Percentiles rank a stretch among this genome's conserved stretches.
phyloP scores from a whole-genome alignment of 306 rosid genomes.

The Datisca glomerata region DNA sequence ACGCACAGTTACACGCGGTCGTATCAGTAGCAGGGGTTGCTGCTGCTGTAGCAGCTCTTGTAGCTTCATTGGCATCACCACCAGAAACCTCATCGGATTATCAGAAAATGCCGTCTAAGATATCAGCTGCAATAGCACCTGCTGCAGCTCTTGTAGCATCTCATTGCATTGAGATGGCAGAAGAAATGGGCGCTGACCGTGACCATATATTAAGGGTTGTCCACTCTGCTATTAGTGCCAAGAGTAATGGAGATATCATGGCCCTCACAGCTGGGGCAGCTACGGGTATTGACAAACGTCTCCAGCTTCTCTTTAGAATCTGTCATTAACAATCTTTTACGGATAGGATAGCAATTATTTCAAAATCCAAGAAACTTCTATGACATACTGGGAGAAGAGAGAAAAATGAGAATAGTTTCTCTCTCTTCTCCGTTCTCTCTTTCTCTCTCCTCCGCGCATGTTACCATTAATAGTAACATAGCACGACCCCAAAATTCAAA shows the following conservation, averaged over 20 bases:
- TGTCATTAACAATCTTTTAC: too few species aligned
- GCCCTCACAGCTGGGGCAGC: conserved; percentile 96
- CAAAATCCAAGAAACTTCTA: too few species aligned
- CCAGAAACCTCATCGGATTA: conserved; percentile 29
- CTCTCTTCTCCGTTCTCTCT: too few species aligned
- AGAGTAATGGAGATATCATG: conserved; percentile 84
- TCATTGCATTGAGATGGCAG: conserved; percentile 93
- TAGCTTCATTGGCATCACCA: conserved; percentile 51
- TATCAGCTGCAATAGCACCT: conserved; percentile 65
- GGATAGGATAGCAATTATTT: too few species aligned
- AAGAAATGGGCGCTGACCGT: conserved; percentile 89
- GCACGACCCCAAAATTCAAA: not conserved
- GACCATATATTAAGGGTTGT: conserved; percentile 57
- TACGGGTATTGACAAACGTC: conserved; percentile 40
- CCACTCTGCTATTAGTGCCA: conserved; percentile 75
- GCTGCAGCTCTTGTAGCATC: conserved; percentile 95
- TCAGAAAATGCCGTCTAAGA: conserved; percentile 30
- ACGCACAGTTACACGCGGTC: conserved; percentile 86
- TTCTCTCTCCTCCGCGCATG: not conserved
- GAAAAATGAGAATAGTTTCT: too few species aligned
- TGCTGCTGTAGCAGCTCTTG: conserved; percentile 71
- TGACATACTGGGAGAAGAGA: too few species aligned
- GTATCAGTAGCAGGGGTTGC: conserved; percentile 96
- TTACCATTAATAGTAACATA: not conserved
- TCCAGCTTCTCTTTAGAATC: too few species aligned